Percentiles rank a stretch among this genome's conserved stretches.
Conservation (phyloP, 2,329 filamentous ascomycete genomes). For the Arthrobotrys iridis region DNA sequence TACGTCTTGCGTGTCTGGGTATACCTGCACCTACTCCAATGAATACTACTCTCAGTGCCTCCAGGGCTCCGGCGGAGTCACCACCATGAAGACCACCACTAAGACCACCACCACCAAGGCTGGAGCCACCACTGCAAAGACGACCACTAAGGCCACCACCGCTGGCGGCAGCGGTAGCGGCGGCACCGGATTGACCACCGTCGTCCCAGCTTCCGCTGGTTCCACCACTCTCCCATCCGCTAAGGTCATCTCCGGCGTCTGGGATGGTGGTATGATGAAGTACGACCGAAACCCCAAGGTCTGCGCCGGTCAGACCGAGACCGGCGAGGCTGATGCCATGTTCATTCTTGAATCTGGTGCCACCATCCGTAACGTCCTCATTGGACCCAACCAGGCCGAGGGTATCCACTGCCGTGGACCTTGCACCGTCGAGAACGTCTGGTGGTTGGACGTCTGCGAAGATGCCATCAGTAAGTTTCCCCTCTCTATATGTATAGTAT, state of each 20-base stretch:
- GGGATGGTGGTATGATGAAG: conserved; percentile 66
- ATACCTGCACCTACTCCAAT: conserved; percentile 42
- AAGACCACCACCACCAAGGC: conserved; percentile 54
- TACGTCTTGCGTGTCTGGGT: conserved; percentile 55
- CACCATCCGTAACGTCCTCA: conserved; percentile 60
- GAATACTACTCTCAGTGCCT: conserved; percentile 55
- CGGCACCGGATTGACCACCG: conserved; percentile 53
- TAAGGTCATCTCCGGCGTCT: conserved; percentile 60
- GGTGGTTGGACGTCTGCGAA: conserved; percentile 56
- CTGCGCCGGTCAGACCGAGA: conserved; percentile 64
- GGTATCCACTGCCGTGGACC: conserved; percentile 62
- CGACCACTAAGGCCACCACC: conserved; percentile 47
- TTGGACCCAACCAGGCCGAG: conserved; percentile 62
- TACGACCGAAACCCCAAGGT: conserved; percentile 63
- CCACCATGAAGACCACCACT: conserved; percentile 15
- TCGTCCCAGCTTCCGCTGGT: conserved; percentile 55
- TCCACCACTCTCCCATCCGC: conserved; percentile 62
- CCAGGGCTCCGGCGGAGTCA: conserved; percentile 43
- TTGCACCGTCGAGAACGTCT: conserved; percentile 58
- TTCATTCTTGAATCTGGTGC: conserved; percentile 57
- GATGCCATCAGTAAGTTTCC: conserved; percentile 47
- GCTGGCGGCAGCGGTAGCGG: conserved; percentile 3
- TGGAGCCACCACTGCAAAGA: conserved; percentile 49
- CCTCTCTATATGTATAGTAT: not conserved
- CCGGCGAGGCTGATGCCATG: conserved; percentile 63